Evolutionary conservation across 495 filamentous ascomycete species (phyloP).

Genomic region (Lasiosphaeria ovina): DNA sequence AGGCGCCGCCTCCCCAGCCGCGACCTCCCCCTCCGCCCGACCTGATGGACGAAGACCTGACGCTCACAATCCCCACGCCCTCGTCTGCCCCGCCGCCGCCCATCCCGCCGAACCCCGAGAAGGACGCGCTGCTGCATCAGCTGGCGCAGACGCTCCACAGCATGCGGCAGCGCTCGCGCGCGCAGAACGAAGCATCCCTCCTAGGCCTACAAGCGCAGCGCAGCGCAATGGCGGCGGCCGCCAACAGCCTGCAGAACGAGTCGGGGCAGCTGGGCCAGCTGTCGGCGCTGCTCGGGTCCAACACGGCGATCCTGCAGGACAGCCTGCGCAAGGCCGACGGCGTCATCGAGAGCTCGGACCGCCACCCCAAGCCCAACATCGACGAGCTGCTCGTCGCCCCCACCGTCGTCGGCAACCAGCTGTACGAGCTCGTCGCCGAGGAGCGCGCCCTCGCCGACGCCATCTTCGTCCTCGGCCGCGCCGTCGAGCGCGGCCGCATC

Average conservation of each 20-base stretch:
- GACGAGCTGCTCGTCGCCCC: conserved; percentile 93
- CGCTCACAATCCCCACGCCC: conserved; percentile 62
- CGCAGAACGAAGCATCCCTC: conserved; percentile 67
- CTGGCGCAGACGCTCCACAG: conserved; percentile 66
- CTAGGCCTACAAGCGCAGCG: conserved; percentile 77
- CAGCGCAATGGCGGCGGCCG: conserved; percentile 65
- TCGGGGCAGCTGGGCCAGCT: conserved; percentile 66
- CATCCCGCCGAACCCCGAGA: conserved; percentile 94
- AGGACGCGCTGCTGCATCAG: conserved; percentile 79
- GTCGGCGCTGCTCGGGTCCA: conserved; percentile 65
- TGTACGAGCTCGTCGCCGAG: conserved; percentile 85
- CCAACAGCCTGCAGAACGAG: conserved; percentile 67
- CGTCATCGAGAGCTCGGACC: conserved; percentile 65
- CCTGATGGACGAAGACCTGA: conserved; percentile 63
- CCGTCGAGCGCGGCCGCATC: conserved; percentile 77
- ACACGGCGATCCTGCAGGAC: conserved; percentile 73
- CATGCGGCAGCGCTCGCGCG: conserved; percentile 61
- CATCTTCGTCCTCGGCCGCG: conserved; percentile 78
- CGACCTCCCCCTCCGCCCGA: conserved; percentile 62
- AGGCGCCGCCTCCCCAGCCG: conserved; percentile 20
- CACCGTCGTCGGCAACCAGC: conserved; percentile 86
- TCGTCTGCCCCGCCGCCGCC: conserved; percentile 62
- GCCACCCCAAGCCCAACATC: conserved; percentile 53
- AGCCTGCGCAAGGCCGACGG: conserved; percentile 75
- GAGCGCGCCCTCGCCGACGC: conserved; percentile 80